Conservation (phyloP, 2,329 filamentous ascomycete genomes). For the Fusarium xyrophilum region DNA sequence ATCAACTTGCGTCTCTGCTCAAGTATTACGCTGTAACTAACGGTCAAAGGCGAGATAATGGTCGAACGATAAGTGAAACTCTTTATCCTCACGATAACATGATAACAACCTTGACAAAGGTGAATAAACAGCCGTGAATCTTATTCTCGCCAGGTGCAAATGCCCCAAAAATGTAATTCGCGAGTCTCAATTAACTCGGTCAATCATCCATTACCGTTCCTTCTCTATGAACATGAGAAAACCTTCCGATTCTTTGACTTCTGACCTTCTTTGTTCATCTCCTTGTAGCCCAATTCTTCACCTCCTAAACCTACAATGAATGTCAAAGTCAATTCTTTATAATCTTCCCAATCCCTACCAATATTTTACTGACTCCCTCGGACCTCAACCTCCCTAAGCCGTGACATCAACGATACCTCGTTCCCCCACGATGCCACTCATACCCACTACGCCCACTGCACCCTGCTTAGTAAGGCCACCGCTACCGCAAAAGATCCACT, state of each 20-base stretch:
- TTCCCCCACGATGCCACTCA: conserved; percentile 24
- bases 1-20: neutral
- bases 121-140: neutral
- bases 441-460: conserved; percentile 15
- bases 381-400: neutral
- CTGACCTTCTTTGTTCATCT: neutral
- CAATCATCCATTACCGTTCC: neutral
- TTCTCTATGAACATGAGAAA: neutral
- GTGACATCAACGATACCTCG: conserved; percentile 17
- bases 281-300: too few relatives aligned
- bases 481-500: conserved; percentile 17
- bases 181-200: neutral
- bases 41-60: neutral
- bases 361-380: neutral
- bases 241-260: neutral
- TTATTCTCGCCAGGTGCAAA: neutral
- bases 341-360: conserved; percentile 15
- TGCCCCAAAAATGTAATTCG: neutral
- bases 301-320: neutral
- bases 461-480: conserved; percentile 31
- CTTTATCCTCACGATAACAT: neutral
- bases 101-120: too few relatives aligned
- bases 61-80: neutral
- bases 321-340: neutral
- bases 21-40: neutral